These are phyloP conservation scores for Acanthamoeba royreba DNA, from an alignment of 208 protist genomes.

Conservation along the genomic window DNA sequence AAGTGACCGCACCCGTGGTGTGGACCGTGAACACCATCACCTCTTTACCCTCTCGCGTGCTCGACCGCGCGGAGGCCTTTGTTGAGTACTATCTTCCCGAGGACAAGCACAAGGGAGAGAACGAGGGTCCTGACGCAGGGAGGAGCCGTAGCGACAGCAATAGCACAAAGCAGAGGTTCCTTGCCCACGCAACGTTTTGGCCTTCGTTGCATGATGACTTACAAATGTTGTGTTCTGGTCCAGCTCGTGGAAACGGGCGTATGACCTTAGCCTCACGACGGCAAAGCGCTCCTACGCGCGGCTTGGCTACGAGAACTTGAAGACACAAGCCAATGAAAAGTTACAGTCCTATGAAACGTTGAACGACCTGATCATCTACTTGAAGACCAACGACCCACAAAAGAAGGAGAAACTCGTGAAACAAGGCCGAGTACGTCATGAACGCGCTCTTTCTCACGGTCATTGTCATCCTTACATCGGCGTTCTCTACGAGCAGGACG, in stretches of 20 bases:
- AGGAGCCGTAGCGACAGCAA: neutral
- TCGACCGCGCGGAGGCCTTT: neutral
- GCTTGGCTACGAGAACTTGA: neutral
- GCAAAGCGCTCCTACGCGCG: neutral
- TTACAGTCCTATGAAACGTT: neutral
- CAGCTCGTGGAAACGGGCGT: too few species aligned
- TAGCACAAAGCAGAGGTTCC: neutral
- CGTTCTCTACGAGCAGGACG: neutral
- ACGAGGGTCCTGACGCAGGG: neutral
- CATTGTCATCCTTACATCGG: too few species aligned
- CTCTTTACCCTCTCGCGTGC: neutral
- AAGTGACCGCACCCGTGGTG: neutral
- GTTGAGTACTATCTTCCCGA: neutral
- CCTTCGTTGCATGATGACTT: neutral
- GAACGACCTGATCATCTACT: neutral
- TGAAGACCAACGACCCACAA: neutral
- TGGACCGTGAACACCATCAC: neutral
- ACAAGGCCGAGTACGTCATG: neutral
- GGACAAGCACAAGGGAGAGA: neutral
- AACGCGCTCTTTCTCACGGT: neutral
- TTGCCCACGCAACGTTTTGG: neutral
- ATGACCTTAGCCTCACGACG: neutral
- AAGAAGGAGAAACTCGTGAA: neutral
- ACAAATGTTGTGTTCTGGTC: neutral
- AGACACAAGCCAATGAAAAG: neutral